Conservation (phyloP, 139 green algal genomes). For the Chlamydomonas sp. region DNA sequence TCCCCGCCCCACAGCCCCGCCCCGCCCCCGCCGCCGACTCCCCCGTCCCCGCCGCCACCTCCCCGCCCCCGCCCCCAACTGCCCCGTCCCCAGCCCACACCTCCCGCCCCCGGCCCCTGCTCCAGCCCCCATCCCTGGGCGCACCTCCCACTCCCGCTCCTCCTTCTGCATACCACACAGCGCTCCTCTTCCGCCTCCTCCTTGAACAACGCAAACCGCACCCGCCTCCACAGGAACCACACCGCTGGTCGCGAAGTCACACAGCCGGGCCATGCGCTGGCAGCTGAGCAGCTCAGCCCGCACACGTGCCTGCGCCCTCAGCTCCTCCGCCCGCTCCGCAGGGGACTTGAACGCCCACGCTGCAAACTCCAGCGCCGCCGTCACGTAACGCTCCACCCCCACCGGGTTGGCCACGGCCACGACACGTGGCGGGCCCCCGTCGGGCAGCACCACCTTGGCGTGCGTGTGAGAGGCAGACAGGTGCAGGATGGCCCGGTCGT, state of each 20-base stretch:
- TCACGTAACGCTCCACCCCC: slow-evolving; percentile 61
- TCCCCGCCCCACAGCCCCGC: no score
- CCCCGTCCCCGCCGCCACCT: no score
- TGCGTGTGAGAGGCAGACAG: slow-evolving; percentile 44
- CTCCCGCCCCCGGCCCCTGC: no score
- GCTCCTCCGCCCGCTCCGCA: slow-evolving; percentile 7
- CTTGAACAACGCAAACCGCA: not conserved
- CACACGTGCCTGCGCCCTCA: slow-evolving; percentile 27
- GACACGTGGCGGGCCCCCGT: slow-evolving; percentile 31
- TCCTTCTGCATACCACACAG: no score
- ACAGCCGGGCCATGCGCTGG: slow-evolving; percentile 30
- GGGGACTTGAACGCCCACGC: slow-evolving; percentile 33
- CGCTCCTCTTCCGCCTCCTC: no score
- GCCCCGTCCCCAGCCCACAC: no score
- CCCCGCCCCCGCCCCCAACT: no score
- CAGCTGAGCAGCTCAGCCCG: slow-evolving; percentile 20
- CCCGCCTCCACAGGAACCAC: not conserved
- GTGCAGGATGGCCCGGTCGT: slow-evolving; percentile 70
- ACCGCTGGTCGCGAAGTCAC: not conserved
- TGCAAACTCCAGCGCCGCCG: slow-evolving; percentile 17
- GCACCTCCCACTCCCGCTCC: no score
- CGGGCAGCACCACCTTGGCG: slow-evolving; percentile 48
- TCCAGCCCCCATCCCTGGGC: no score
- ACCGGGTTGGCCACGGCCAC: slow-evolving; percentile 55
- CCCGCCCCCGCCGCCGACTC: no score